Percentiles rank a stretch among this genome's conserved stretches.
Evolutionary conservation across 208 protist genomes (phyloP).

Genomic region (Acanthamoeba healyi): DNA sequence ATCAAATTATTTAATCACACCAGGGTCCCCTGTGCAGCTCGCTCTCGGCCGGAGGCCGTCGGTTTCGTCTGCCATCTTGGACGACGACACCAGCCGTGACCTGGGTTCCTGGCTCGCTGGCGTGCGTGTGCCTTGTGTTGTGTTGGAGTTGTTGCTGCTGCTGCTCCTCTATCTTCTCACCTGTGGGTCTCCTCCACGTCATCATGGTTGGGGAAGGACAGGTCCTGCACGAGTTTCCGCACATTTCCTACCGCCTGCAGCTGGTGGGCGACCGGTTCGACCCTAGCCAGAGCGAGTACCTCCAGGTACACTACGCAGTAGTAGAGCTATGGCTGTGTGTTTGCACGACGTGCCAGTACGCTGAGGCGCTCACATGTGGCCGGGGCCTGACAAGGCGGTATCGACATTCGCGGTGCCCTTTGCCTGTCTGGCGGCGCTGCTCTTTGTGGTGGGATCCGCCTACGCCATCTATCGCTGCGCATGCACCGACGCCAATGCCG

Average conservation of each 20-base stretch:
- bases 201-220: not conserved
- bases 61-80: not conserved
- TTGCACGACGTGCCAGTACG: too few species aligned
- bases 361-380: too few species aligned
- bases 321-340: too few species aligned
- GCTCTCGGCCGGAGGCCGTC: not conserved
- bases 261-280: constrained; percentile 11
- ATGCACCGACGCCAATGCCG: constrained; percentile 8
- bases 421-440: not conserved
- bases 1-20: too few species aligned
- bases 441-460: not conserved
- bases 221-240: constrained; percentile 9
- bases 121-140: too few species aligned
- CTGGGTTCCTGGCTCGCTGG: not conserved
- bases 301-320: not conserved
- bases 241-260: constrained; percentile 37
- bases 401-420: constrained; percentile 47
- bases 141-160: too few species aligned
- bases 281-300: not conserved
- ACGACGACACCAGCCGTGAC: constrained; percentile 27
- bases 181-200: not conserved
- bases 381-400: not conserved
- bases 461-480: constrained; percentile 50
- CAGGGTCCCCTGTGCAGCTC: too few species aligned
- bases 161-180: not conserved